Percentiles rank a stretch among this genome's conserved stretches.
Evolutionary conservation across 306 rosid genomes (phyloP).

Genomic region (Acmispon strigosus): DNA sequence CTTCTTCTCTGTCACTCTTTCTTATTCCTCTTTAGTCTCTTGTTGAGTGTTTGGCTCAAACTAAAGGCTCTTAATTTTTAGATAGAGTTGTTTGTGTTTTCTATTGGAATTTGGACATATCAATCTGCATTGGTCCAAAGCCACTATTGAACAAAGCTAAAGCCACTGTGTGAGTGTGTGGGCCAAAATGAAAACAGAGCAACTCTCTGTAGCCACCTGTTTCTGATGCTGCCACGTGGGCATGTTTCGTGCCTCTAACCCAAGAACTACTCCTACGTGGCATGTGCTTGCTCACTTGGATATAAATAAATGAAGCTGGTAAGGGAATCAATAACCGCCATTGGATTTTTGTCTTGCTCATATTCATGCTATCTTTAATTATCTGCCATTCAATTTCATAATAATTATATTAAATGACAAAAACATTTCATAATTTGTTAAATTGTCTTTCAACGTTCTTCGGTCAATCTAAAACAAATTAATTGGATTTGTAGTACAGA

Average conservation of each 20-base stretch:
- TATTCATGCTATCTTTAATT: neutral
- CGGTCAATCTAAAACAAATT: too few relatives aligned
- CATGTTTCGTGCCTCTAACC: neutral
- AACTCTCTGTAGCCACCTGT: neutral
- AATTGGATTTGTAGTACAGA: too few relatives aligned
- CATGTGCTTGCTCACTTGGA: slow-evolving; percentile 17
- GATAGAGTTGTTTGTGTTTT: neutral
- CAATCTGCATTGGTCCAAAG: neutral
- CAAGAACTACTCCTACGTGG: neutral
- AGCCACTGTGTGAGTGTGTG: too few relatives aligned
- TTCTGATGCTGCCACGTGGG: neutral
- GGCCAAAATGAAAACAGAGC: neutral
- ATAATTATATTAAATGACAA: too few relatives aligned
- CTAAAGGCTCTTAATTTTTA: neutral
- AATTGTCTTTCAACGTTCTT: too few relatives aligned
- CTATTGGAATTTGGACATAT: neutral
- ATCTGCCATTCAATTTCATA: too few relatives aligned
- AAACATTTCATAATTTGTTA: too few relatives aligned
- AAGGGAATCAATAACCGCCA: neutral
- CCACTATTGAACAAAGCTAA: neutral
- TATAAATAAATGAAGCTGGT: neutral
- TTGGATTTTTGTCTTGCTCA: neutral
- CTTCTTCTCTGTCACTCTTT: neutral
- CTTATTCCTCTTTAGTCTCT: neutral
- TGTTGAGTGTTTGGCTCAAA: neutral